Percentiles rank a stretch among this genome's conserved stretches.
phyloP scores from a whole-genome alignment of 2,329 filamentous ascomycete genomes.

The Tolypocladium inflatum region DNA sequence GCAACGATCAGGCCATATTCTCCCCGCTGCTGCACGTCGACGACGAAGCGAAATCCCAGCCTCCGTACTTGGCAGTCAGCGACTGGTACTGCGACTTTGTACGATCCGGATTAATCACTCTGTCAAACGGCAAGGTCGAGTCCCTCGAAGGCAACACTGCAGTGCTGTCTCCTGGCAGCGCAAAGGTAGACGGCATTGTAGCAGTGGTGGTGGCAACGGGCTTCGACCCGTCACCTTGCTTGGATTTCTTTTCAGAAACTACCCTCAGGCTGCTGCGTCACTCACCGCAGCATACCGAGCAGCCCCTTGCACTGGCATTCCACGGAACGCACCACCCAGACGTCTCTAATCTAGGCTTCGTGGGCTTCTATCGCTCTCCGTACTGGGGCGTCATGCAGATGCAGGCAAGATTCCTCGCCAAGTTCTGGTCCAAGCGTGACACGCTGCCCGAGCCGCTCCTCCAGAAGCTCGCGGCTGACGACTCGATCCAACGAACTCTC shows the following conservation, averaged over 20 bases:
- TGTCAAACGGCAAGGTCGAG: slow-evolving; percentile 36
- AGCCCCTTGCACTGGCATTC: slow-evolving; percentile 59
- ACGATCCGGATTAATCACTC: slow-evolving; percentile 48
- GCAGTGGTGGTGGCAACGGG: slow-evolving; percentile 69
- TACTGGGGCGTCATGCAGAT: slow-evolving; percentile 86
- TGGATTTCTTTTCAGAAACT: slow-evolving; percentile 52
- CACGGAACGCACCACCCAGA: slow-evolving; percentile 53
- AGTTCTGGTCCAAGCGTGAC: slow-evolving; percentile 41
- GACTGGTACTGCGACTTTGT: slow-evolving; percentile 69
- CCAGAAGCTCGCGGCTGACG: slow-evolving; percentile 32
- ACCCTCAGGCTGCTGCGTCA: slow-evolving; percentile 50
- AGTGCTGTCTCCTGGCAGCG: slow-evolving; percentile 16
- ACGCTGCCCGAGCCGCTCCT: slow-evolving; percentile 18
- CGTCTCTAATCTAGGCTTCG: slow-evolving; percentile 61
- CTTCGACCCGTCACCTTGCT: slow-evolving; percentile 53
- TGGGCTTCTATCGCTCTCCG: slow-evolving; percentile 75
- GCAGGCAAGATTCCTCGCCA: slow-evolving; percentile 62
- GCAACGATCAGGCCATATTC: slow-evolving; percentile 45
- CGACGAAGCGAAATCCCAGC: slow-evolving; percentile 32
- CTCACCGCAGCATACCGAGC: slow-evolving; percentile 39
- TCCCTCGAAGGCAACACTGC: slow-evolving; percentile 25
- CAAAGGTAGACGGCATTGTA: slow-evolving; percentile 43
- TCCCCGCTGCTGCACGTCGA: slow-evolving; percentile 30
- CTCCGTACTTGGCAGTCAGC: slow-evolving; percentile 59
- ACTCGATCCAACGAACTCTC: slow-evolving; percentile 35